Base-by-base conservation (phyloP, 371 early-diverging fungal species). In the Blastocladiella emersonii region DNA sequence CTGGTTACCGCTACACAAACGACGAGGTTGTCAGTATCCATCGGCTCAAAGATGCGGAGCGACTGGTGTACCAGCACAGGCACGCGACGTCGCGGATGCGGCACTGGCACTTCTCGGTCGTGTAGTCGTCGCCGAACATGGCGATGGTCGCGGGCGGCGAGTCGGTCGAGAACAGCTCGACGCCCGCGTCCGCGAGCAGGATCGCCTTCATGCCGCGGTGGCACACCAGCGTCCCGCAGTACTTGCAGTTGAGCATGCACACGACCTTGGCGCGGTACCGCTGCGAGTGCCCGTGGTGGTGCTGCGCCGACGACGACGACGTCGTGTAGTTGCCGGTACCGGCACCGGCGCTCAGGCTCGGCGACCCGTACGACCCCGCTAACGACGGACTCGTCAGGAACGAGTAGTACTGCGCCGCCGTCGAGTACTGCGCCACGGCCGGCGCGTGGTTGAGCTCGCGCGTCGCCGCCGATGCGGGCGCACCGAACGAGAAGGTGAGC, bases 81-180 rank as follows among this genome's bases (percentile, higher is more conserved):
- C 97, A 97, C 0, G 94, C 96, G 1, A 95, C 87, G 72, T 97
- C 95, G 17, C 94, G 81, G 56, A 95, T 94, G 55, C 90, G 77
- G 67, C 95, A 97, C 30, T 84, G 80, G 71, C 96, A 95, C 61
- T 90, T 93, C 41, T 85, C 72, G n/a, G 96, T 95, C 35, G 83
- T 73, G 72, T 95, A 95, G 67, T 95, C 95, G 23, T 89, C 84
- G 32, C 85, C 88, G 8, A 94, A 85, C 41, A 92, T 79, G 65
- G 88, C 90, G n/a, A 93, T 90, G 49, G 88, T 89, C 66, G 27
- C 41, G 1, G 92, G 90, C 8, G 94, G 92, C 41, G 81, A 78
- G 67, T 95, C 94, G 1, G 95, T 95, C 10, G 91, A 90, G 62
- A 78, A 89, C 32, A 90, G 74, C 67, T 89, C 87, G 44, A 93